Base-by-base conservation (phyloP, 768 basidiomycete genomes). In the Kwoniella sp. region DNA sequence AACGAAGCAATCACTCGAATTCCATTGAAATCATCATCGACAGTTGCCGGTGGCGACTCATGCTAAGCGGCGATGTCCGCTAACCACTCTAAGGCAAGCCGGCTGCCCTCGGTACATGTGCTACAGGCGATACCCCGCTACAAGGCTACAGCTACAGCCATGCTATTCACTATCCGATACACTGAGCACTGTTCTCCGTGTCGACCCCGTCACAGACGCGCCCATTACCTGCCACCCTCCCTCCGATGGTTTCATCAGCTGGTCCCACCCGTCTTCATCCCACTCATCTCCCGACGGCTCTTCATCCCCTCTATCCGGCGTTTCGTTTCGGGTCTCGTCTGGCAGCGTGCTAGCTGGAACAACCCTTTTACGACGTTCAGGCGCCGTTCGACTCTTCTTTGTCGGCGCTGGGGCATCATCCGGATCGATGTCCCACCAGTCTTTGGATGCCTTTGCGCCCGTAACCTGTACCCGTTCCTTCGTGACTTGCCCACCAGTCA, bases 401-500 rank as follows among this genome's bases (percentile, higher is more conserved):
- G 17, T 38, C 37, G 17, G 17, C 37, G 19, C 17, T 11, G 17
- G 19, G 37, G 23, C 23, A 14, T 46, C 45, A 14, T 23, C 25
- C 9, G 36, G 14, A 34, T 46, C 32, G 17, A 46, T 34, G 22
- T 46, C 45, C 23, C 32, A 46, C 45, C 45, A 46, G 32, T 46
- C 45, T 46, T 33, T 32, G n/a, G n/a, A n/a, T n/a, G n/a, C n/a
- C n/a, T n/a, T n/a, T n/a, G n/a, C n/a, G n/a, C n/a, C n/a, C n/a
- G n/a, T n/a, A n/a, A n/a, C n/a, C n/a, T n/a, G n/a, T 19, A 33
- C 25, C 3, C 32, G 8, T 22, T 26, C 47, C 2, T 26, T 25
- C 25, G 28, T 36, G 5, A 19, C 23, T 39, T 38, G 34, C 15
- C 28, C 10, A 20, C 39, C 36, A 6, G 14, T 39, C 25, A 17